phyloP scores from a whole-genome alignment of 495 filamentous ascomycete genomes.

The Penicillium paxilli region DNA sequence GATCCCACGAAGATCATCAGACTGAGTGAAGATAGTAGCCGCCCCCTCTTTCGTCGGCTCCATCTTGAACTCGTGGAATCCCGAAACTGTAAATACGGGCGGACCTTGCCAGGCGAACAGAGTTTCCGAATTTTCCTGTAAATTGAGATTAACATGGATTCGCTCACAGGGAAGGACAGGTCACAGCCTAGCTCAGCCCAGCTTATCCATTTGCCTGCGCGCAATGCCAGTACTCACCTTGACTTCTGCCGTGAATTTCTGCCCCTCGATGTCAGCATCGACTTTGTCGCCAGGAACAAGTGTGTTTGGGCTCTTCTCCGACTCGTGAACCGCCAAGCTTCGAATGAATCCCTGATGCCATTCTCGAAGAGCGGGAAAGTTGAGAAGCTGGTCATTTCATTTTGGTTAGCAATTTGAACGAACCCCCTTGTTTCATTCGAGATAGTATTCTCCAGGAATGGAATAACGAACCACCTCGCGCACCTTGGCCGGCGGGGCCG shows the following conservation, averaged over 20 bases:
- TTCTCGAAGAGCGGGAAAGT: conserved; percentile 26
- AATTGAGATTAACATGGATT: conserved; percentile 1
- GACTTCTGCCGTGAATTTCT: conserved; percentile 28
- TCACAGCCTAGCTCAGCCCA: no score
- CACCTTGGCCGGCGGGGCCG: conserved; percentile 28
- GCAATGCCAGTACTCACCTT: conserved; percentile 22
- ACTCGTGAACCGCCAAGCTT: conserved; percentile 15
- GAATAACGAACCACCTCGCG: conserved; percentile 25
- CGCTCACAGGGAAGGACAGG: no score
- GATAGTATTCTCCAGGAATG: no score
- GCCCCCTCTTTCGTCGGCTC: conserved; percentile 24
- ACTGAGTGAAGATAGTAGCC: conserved; percentile 27
- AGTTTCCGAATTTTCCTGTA: conserved; percentile 23
- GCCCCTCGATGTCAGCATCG: conserved; percentile 23
- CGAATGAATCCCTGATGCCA: conserved; percentile 31
- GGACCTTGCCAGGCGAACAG: conserved; percentile 31
- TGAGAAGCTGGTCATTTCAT: conserved; percentile 17
- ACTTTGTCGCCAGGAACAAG: conserved; percentile 22
- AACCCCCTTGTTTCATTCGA: neutral
- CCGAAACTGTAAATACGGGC: conserved; percentile 26
- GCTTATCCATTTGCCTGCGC: no score
- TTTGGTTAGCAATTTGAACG: neutral
- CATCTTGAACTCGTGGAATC: conserved; percentile 24
- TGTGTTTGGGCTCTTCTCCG: conserved; percentile 10
- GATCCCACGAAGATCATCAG: conserved; percentile 23